Base-by-base conservation (phyloP, 352 stramenopile genomes). In the Phytophthora pinifolia region DNA sequence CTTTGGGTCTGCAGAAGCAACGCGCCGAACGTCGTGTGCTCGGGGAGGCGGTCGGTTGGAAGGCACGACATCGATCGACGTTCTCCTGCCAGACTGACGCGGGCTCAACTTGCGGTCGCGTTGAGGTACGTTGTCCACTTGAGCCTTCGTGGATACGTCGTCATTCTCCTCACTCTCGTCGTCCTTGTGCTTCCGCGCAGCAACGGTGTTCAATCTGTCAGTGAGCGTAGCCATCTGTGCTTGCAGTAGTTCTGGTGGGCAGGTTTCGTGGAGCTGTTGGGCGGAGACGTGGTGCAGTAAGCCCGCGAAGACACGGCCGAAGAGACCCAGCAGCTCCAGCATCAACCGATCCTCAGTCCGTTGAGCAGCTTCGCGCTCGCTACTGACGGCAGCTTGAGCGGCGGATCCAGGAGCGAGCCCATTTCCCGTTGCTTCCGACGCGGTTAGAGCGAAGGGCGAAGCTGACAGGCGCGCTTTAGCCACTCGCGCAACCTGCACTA, bases 401-500 rank as follows among this genome's bases (percentile, higher is more conserved):
- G 51, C 48, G 6, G 48, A 57, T 8, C 45, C 48, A 46, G 32
- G 31, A 7, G 39, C 9, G 20, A 54, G 44, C 6, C 31, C 25
- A 15, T 35, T 56, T 9, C 20, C 45, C n/a, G 27, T 15, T 22
- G n/a, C 31, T 18, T 70, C 57, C 0, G 52, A 59, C 9, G 44
- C 13, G 12, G 46, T 69, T 18, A 72, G 45, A 17, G 51, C 58
- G 22, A 70, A 57, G 9, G 56, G 44, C 27, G 59, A 65, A 33
- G 62, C 33, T 8, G 52, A 60, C 17, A 70, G 31, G 0, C 46
- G 51, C 31, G 59, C 56, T 13, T 60, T 63, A 9, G 66, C 61
- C 9, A 72, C 72, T 5, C 79, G 72, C 34, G 79, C 70, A 14
- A 88, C 76, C 51, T 92, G 79, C 14, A 92, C 60, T 56, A 92